Percentiles rank a stretch among this genome's conserved stretches.
Evolutionary conservation across 306 rosid species (phyloP).

Genomic region (Dryas alaskensis): DNA sequence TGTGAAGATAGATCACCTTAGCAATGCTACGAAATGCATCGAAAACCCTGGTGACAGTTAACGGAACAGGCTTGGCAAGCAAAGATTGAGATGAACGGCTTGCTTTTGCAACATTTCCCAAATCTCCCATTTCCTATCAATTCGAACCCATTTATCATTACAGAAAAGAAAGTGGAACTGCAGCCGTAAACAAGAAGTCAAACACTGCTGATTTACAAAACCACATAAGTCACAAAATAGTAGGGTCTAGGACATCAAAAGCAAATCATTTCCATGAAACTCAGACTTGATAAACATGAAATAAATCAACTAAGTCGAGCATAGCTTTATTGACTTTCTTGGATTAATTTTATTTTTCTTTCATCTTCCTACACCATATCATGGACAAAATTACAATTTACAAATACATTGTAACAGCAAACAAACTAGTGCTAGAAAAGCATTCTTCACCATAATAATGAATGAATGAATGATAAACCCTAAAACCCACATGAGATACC

Average conservation of each 20-base stretch:
- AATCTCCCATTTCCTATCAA: constrained; percentile 68
- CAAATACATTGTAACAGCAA: neutral
- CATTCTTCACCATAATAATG: neutral
- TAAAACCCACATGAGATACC: constrained; percentile 33
- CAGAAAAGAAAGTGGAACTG: constrained; percentile 4
- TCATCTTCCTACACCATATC: neutral
- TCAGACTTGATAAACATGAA: neutral
- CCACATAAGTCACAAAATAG: neutral
- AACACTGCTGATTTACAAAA: neutral
- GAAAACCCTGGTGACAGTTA: constrained; percentile 74
- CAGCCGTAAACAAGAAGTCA: neutral
- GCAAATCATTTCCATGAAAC: neutral
- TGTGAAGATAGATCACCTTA: constrained; percentile 46
- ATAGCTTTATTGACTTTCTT: neutral
- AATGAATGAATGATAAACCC: neutral
- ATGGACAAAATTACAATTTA: neutral
- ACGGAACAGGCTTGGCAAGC: constrained; percentile 81
- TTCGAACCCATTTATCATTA: constrained; percentile 14
- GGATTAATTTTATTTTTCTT: neutral
- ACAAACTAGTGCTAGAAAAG: neutral
- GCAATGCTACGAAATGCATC: constrained; percentile 72
- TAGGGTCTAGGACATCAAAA: too few species aligned
- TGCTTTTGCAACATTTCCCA: constrained; percentile 79
- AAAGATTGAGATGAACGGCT: constrained; percentile 78
- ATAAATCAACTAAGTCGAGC: neutral